phyloP scores from a whole-genome alignment of 2,329 filamentous ascomycete species.

The Xylariomycetidae sp. region DNA sequence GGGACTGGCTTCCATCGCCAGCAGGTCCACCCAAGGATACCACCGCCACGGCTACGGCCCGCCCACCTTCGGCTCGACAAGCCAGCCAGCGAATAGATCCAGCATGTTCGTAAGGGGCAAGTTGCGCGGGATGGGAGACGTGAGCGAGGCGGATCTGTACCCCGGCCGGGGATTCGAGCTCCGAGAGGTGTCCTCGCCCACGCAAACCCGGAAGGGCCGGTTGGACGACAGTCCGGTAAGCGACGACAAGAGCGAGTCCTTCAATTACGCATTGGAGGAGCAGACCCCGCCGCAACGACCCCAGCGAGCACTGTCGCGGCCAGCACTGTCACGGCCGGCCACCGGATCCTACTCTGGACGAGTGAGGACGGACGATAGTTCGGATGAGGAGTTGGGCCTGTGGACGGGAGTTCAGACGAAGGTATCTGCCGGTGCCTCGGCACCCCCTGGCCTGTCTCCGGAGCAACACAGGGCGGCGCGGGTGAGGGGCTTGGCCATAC shows the following conservation, averaged over 20 bases:
- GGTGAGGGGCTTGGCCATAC: conserved; percentile 2
- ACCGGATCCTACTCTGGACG: too few relatives aligned
- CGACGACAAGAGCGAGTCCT: conserved; percentile 1
- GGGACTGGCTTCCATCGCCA: conserved; percentile 2
- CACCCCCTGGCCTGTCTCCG: background rate
- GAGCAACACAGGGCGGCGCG: background rate
- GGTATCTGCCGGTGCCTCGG: conserved; percentile 1
- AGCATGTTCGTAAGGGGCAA: too few relatives aligned
- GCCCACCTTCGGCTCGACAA: conserved; percentile 1
- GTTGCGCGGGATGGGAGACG: too few relatives aligned
- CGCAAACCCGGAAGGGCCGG: background rate
- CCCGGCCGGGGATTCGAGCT: background rate
- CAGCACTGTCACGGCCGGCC: too few relatives aligned
- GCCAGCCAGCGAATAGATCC: background rate
- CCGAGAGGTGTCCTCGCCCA: background rate
- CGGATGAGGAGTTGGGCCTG: background rate
- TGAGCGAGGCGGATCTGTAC: background rate
- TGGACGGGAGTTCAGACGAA: conserved; percentile 4
- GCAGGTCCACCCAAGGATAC: background rate
- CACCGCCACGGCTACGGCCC: background rate
- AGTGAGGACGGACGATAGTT: too few relatives aligned
- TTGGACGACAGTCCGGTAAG: background rate
- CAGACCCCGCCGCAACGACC: background rate
- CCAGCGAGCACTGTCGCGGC: background rate
- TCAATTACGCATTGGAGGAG: conserved; percentile 1